phyloP scores from a whole-genome alignment of 2,329 filamentous ascomycete genomes.

The Coniella vitis region DNA sequence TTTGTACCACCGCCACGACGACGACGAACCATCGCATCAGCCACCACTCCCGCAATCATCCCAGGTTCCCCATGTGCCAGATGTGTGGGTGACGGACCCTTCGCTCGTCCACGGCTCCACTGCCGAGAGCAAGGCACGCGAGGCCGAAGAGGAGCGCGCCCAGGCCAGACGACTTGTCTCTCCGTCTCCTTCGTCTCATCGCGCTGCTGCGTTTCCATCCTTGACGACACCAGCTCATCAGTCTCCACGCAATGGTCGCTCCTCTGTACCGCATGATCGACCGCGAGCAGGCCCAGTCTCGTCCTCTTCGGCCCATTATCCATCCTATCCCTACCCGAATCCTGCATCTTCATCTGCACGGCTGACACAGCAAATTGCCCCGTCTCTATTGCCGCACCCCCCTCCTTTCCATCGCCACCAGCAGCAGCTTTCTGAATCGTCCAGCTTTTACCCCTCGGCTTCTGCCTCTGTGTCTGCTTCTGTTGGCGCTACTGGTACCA shows the following conservation, averaged over 20 bases:
- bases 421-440: background rate
- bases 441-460: no score
- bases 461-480: background rate
- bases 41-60: slow-evolving; percentile 20
- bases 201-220: slow-evolving; percentile 1
- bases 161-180: slow-evolving; percentile 4
- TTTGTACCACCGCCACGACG: background rate
- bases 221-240: no score
- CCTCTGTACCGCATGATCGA: no score
- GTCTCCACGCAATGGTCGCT: no score
- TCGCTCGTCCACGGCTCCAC: slow-evolving; percentile 31
- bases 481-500: background rate
- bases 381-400: no score
- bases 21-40: slow-evolving; percentile 4
- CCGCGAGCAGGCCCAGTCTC: no score
- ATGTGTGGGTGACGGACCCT: slow-evolving; percentile 43
- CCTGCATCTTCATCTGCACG: background rate
- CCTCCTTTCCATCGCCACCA: background rate
- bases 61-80: slow-evolving; percentile 38
- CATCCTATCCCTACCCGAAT: background rate
- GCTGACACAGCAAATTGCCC: background rate
- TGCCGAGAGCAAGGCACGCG: slow-evolving; percentile 35
- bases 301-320: background rate
- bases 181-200: background rate
- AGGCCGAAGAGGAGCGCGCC: slow-evolving; percentile 35